These are phyloP conservation scores for Chaetoceros muelleri DNA, from an alignment of 108 stramenopile species.

Conservation along the genomic window DNA sequence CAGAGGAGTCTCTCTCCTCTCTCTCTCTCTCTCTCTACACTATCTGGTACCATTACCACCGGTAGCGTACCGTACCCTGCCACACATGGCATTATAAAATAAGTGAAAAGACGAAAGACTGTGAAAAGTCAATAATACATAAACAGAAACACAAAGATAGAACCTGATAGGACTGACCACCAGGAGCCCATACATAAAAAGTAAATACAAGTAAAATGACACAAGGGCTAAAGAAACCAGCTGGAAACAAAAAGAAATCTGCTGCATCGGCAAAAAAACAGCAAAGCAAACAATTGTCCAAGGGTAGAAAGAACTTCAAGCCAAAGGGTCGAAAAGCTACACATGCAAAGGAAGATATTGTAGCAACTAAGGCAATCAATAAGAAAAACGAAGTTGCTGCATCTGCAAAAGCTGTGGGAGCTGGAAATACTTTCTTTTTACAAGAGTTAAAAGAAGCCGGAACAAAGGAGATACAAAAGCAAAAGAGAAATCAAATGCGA, in stretches of 20 bases:
- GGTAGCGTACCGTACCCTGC: too few species aligned
- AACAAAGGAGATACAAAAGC: slow-evolving; percentile 33
- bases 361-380: slow-evolving; percentile 67
- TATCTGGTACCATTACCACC: too few species aligned
- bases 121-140: too few species aligned
- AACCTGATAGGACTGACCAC: neutral
- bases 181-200: slow-evolving; percentile 11
- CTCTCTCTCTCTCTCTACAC: neutral
- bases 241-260: slow-evolving; percentile 6
- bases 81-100: too few species aligned
- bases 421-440: slow-evolving; percentile 52
- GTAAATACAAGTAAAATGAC: slow-evolving; percentile 34
- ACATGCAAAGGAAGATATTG: slow-evolving; percentile 25
- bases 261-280: slow-evolving; percentile 8
- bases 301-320: slow-evolving; percentile 35
- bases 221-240: slow-evolving; percentile 35
- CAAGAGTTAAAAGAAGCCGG: slow-evolving; percentile 61
- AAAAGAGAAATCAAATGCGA: slow-evolving; percentile 37
- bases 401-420: slow-evolving; percentile 57
- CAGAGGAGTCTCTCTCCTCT: neutral
- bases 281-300: slow-evolving; percentile 13
- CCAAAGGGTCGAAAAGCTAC: slow-evolving; percentile 44
- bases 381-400: slow-evolving; percentile 62
- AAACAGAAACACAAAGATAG: too few species aligned
- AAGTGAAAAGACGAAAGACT: too few species aligned